Base-by-base conservation (phyloP, 805 yeast genomes). In the Metschnikowia kunwiensis region DNA sequence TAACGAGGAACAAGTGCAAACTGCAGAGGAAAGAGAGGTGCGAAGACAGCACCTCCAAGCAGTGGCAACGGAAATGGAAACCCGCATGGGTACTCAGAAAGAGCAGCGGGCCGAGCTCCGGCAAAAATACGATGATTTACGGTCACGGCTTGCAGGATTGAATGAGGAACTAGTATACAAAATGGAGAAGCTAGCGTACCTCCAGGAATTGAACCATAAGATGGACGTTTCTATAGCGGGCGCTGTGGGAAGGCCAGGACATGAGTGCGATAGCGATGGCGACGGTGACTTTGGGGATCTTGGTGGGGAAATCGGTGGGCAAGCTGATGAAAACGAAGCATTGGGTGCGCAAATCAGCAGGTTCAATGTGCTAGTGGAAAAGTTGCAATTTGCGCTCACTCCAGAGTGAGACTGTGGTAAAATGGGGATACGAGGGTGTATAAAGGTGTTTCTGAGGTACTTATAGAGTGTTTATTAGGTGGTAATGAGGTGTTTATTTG, bases 311-410 rank as follows among this genome's bases (percentile, higher is more conserved):
- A 11, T 14, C 7, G 11, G 4, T 4, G 36, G 8, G 9, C 3
- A 16, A 11, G 30, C 9, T n/a, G 33, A 29, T 10, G 20, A n/a
- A 23, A 18, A 17, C 13, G 13, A 15, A 10, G 33, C 8, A 1
- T 31, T 27, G 25, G 26, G 18, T 11, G 24, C 29, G 13, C 61
- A 63, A 34, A 42, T 61, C 23, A 48, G 42, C 24, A 50, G 54
- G 40, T 64, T 64, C 36, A 37, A 49, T 22, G 50, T 57, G 3
- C 44, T 58, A 25, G 60, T 56, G 29, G 62, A 57, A 36, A 58
- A 53, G 37, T 35, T 58, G 19, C 41, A 27, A 13, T 44, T 32
- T 21, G 36, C 27, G 7, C 35, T 34, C 11, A 12, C 28, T 5
- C 30, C 40, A 12, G 28, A 21, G 22, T 27, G n/a, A n/a, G n/a